Evolutionary conservation across 305 asterid genomes (phyloP).

Genomic region (Fraxinus greggii): DNA sequence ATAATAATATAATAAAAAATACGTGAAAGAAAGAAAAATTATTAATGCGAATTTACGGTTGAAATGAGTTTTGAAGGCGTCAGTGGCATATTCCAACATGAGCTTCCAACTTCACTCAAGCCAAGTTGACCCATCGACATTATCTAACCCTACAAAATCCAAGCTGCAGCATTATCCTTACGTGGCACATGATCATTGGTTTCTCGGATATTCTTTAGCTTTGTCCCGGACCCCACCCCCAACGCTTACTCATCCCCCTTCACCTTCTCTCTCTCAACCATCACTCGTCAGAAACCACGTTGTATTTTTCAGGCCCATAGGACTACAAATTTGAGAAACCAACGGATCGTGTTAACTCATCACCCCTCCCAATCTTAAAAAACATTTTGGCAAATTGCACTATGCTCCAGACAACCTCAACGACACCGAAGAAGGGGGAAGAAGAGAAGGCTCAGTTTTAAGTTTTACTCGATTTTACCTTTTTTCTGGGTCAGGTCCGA

Average conservation of each 20-base stretch:
- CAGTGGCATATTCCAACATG: neutral
- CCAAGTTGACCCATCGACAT: too few relatives aligned
- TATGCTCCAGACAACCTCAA: neutral
- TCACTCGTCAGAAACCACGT: neutral
- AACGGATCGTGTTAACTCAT: neutral
- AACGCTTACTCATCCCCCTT: neutral
- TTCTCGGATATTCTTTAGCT: neutral
- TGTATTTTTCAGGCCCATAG: neutral
- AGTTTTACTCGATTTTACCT: neutral
- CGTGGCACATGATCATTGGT: neutral
- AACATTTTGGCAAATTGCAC: neutral
- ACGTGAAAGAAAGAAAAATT: too few relatives aligned
- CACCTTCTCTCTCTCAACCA: neutral
- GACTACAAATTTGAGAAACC: neutral
- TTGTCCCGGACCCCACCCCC: neutral
- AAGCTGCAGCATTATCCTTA: neutral
- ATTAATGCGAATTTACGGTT: too few relatives aligned
- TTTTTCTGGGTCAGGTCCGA: neutral
- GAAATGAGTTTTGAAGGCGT: too few relatives aligned
- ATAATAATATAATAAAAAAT: too few relatives aligned
- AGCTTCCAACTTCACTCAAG: neutral
- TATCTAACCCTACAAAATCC: neutral
- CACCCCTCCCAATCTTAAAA: neutral
- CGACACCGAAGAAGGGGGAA: neutral
- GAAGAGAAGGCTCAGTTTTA: neutral